These are phyloP conservation scores for Fonsecaea multimorphosa DNA, from an alignment of 2,329 filamentous ascomycete genomes.

Conservation along the genomic window DNA sequence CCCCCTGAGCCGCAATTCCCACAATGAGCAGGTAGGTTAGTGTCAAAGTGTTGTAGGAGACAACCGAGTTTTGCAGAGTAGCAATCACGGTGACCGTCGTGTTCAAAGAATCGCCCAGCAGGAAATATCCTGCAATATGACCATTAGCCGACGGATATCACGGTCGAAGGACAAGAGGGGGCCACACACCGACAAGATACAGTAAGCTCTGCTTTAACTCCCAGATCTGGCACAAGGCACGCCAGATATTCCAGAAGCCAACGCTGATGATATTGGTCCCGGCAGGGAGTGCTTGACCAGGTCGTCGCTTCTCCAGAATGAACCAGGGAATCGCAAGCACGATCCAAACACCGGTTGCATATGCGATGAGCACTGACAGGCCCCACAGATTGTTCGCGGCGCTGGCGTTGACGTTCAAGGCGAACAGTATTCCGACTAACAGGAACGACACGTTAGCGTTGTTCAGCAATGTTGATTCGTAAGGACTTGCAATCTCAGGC, in stretches of 20 bases:
- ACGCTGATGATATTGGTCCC: slow-evolving; percentile 59
- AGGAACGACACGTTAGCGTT: not conserved
- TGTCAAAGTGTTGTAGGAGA: slow-evolving; percentile 68
- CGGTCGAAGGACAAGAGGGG: not conserved
- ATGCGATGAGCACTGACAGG: slow-evolving; percentile 68
- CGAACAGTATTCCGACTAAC: slow-evolving; percentile 66
- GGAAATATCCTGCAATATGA: slow-evolving; percentile 60
- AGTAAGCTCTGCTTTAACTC: slow-evolving; percentile 69
- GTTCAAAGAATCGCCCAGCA: slow-evolving; percentile 72
- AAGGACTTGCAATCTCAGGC: not conserved
- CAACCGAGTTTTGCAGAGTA: slow-evolving; percentile 69
- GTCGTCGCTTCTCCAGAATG: slow-evolving; percentile 66
- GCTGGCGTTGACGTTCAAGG: slow-evolving; percentile 64
- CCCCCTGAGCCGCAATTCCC: slow-evolving; percentile 67
- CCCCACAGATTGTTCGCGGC: slow-evolving; percentile 70
- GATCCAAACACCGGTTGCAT: slow-evolving; percentile 69
- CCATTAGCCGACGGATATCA: not conserved
- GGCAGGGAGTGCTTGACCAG: slow-evolving; percentile 59
- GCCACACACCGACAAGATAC: slow-evolving; percentile 63
- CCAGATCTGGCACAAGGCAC: slow-evolving; percentile 66
- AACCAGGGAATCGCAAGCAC: slow-evolving; percentile 71
- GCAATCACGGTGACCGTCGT: slow-evolving; percentile 72
- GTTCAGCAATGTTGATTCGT: not conserved
- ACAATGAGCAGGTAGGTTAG: slow-evolving; percentile 71
- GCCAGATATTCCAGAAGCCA: slow-evolving; percentile 66